Evolutionary conservation across 2,329 filamentous ascomycete genomes (phyloP), one percentile per base, ranked within the genome.

Genomic region (Colletotrichum sp.): DNA sequence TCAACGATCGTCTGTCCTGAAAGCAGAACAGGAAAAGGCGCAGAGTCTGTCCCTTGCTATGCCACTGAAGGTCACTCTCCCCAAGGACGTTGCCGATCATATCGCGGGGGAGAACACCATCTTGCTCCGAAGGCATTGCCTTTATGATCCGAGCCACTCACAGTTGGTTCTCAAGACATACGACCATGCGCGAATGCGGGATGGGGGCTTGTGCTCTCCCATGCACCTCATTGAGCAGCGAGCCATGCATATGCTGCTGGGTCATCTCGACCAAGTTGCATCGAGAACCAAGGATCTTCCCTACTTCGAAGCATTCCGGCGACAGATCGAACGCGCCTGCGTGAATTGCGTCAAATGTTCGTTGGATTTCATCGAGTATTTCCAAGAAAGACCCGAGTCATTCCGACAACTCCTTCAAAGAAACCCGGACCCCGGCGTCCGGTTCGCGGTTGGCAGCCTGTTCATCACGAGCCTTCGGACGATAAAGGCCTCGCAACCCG

Each of bases 221-320:
- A 30, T 18, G 34, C 74, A 76, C n/a, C 36, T 58, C 10, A 81
- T 85, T 16, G 83, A 89, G 18, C 88, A 90, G 78, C 78, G 75
- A 21, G 90, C 90, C 4, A 86, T 95, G 79, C 84, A 86, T 16
- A 88, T 91, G 76, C 86, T 90, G 2, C 81, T 94, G 5, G 88
- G 90, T 67, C 94, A 96, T 79, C 85, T 98, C 48, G 94, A 96
- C 79, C 94, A 96, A 81, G 89, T 98, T 57, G 90, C 94, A 15
- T 91, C 93, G 61, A 91, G 95, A 72, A 89, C 91, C 6, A 95
- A 94, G 82, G 94, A 96, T 55, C 81, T 91, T 3, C 89, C 92
- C 0, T 90, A 94, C 57, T 92, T 94, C 48, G 87, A 90, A 2
- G 82, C 84, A 10, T 91, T 94, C 68, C 86, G 91, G 67, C 81